Conservation (phyloP, 495 filamentous ascomycete species). For the Penicillium arizonense region DNA sequence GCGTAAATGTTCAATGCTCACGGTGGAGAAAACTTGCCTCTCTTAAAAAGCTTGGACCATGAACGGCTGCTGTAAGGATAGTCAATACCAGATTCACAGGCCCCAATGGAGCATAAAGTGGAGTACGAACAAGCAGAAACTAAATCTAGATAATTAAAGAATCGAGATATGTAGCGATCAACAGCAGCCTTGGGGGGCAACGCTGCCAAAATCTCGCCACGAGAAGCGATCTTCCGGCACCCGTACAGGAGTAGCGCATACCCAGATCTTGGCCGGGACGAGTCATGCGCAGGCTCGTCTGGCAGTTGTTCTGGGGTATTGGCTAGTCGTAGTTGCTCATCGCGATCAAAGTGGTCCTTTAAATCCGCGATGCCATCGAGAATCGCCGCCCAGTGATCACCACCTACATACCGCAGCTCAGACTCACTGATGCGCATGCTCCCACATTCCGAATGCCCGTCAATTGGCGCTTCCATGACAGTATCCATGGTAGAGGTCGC, state of each 20-base stretch:
- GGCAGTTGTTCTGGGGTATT: slow-evolving; percentile 5
- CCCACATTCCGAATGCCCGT: slow-evolving; percentile 27
- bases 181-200: slow-evolving; percentile 29
- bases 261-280: not conserved
- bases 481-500: not conserved
- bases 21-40: slow-evolving; percentile 13
- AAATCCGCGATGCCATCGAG: slow-evolving; percentile 30
- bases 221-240: slow-evolving; percentile 19
- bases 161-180: slow-evolving; percentile 28
- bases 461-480: slow-evolving; percentile 8
- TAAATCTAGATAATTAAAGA: slow-evolving; percentile 24
- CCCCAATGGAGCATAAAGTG: not conserved
- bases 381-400: slow-evolving; percentile 29
- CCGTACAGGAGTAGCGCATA: slow-evolving; percentile 34
- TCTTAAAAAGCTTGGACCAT: slow-evolving; percentile 18
- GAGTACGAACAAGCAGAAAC: slow-evolving; percentile 21
- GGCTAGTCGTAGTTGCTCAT: slow-evolving; percentile 21
- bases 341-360: slow-evolving; percentile 28
- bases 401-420: slow-evolving; percentile 21
- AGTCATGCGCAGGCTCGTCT: slow-evolving; percentile 8
- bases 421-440: slow-evolving; percentile 27
- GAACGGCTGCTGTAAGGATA: slow-evolving; percentile 13
- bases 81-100: not conserved
- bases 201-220: slow-evolving; percentile 35
- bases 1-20: slow-evolving; percentile 1